Evolutionary conservation across 352 stramenopile genomes (phyloP), one percentile per base, ranked within the genome.

Genomic region (Globisporangium heterothallicum): DNA sequence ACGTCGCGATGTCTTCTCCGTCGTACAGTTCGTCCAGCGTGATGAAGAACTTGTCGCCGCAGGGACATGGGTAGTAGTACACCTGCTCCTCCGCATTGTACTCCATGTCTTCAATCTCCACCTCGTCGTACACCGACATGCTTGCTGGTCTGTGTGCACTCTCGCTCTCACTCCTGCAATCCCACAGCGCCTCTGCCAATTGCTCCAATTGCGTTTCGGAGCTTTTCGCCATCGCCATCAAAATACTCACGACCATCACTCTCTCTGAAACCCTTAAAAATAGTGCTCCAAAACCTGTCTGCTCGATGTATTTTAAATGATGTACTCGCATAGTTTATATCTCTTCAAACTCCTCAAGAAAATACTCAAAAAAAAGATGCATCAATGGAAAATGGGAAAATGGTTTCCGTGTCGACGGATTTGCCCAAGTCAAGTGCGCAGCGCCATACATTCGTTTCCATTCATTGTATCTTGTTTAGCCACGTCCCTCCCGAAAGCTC

Each of bases 91-190:
- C 74, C n/a, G 77, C 80, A 61, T 99, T 82, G 73, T 93, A 99
- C 48, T 92, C 85, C 91, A 99, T 98, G 68, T 99, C 95, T 70
- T 98, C 92, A 61, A 99, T 96, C 80, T 98, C 92, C 30, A 99
- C 91, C 72, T 99, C 97, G 75, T 99, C 97, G 72, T 99, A 99
- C 50, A 99, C 77, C 32, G 83, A 85, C 81, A 95, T 94, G 19
- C 36, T 49, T 22, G 27, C 53, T 52, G 35, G 14, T 53, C 10
- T 34, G n/a, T n/a, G n/a, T n/a, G n/a, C n/a, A n/a, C n/a, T 34
- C 6, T 34, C 10, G 32, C 32, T 38, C 1, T 38, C 8, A 0
- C 8, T 16, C 4, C 32, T 36, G 12, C n/a, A n/a, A n/a, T n/a
- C n/a, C n/a, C n/a, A n/a, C n/a, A n/a, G n/a, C n/a, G n/a, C 16